Conservation (phyloP, 306 rosid species). For the Elaeagnus macrophylla region DNA sequence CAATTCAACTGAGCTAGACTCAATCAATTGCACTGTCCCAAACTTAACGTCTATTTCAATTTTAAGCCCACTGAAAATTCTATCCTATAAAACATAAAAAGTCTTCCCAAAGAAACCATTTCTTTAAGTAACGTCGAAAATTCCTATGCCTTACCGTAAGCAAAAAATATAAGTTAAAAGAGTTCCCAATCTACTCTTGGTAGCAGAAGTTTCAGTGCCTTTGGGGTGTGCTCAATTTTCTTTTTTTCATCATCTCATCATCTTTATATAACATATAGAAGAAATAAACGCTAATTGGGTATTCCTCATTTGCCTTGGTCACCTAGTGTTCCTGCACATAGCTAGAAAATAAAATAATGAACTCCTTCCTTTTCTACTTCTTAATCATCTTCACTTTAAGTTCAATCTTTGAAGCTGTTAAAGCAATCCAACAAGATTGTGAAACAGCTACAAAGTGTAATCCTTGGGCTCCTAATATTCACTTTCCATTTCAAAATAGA, state of each 20-base stretch:
- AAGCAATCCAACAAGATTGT: slow-evolving; percentile 16
- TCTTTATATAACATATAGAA: neutral
- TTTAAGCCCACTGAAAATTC: neutral
- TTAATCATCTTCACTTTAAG: slow-evolving; percentile 30
- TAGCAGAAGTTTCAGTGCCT: slow-evolving; percentile 17
- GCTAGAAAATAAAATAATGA: slow-evolving; percentile 23
- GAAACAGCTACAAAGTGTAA: slow-evolving; percentile 24
- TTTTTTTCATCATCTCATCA: neutral
- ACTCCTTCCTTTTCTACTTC: slow-evolving; percentile 26
- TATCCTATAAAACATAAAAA: slow-evolving; percentile 6
- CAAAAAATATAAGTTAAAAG: neutral
- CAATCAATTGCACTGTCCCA: neutral
- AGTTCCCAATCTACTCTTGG: slow-evolving; percentile 1
- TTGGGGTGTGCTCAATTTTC: neutral
- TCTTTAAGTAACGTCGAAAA: neutral
- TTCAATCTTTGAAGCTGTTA: slow-evolving; percentile 22
- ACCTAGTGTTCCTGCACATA: neutral
- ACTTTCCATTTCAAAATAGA: slow-evolving; percentile 38
- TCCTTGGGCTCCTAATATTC: slow-evolving; percentile 28
- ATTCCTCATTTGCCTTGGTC: neutral
- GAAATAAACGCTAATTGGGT: neutral
- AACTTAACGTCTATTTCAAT: neutral
- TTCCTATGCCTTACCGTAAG: neutral
- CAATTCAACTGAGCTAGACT: too few relatives aligned
- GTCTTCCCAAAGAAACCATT: slow-evolving; percentile 11